These are phyloP conservation scores for Heliocybe sulcata DNA, from an alignment of 1,284 basidiomycete genomes.

Conservation along the genomic window DNA sequence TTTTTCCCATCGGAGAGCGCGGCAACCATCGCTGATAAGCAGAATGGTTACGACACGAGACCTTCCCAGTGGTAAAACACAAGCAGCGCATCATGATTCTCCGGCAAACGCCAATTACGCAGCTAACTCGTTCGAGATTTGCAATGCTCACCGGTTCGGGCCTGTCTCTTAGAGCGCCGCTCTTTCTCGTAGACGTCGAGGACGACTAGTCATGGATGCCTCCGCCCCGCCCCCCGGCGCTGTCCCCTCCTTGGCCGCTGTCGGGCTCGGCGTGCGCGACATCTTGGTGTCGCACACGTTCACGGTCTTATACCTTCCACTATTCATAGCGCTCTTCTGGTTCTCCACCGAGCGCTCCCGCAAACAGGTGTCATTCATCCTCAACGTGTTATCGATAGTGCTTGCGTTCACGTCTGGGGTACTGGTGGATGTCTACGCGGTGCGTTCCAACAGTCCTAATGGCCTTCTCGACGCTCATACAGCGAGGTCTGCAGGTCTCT, in stretches of 20 bases:
- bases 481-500: conserved; percentile 1
- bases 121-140: no score
- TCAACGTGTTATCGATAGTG: conserved; percentile 1
- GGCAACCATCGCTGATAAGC: no score
- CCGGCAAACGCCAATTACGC: no score
- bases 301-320: conserved; percentile 4
- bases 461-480: neutral
- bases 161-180: no score
- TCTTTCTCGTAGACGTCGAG: neutral
- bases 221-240: conserved; percentile 9
- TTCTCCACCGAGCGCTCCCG: conserved; percentile 4
- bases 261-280: conserved; percentile 6
- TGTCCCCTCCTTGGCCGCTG: conserved; percentile 8
- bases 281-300: conserved; percentile 6
- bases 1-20: no score
- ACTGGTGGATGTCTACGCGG: conserved; percentile 8
- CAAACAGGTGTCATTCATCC: conserved; percentile 1
- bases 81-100: no score
- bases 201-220: neutral
- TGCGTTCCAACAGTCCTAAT: neutral
- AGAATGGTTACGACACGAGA: no score
- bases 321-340: neutral
- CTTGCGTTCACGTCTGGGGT: conserved; percentile 4
- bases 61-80: no score
- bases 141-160: no score